Evolutionary conservation across 2,329 filamentous ascomycete species (phyloP).

Genomic region (Pseudocercospora eumusae): DNA sequence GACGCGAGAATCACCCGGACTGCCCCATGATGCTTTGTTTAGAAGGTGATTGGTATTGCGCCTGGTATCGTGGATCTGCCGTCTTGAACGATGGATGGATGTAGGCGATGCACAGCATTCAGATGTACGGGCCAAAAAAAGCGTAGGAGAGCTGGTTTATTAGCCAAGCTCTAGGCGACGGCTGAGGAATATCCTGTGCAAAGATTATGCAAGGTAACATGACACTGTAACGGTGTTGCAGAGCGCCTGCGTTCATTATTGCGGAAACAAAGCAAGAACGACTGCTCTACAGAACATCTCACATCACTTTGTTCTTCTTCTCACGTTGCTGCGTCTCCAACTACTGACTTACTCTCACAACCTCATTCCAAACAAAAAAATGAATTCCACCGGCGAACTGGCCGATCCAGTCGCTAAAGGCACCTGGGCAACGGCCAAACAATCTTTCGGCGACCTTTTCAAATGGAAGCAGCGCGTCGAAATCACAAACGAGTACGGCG

Average conservation of each 20-base stretch:
- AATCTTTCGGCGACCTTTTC: slow-evolving; percentile 66
- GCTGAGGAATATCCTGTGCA: slow-evolving; percentile 16
- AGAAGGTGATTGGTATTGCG: slow-evolving; percentile 1
- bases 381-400: slow-evolving; percentile 43
- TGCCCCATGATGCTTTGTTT: background rate
- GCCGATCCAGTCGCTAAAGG: slow-evolving; percentile 70
- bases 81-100: slow-evolving; percentile 9
- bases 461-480: slow-evolving; percentile 73
- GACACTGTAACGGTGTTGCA: background rate
- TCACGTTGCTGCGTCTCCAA: background rate
- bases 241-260: slow-evolving; percentile 1
- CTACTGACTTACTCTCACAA: background rate
- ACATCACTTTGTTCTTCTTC: background rate
- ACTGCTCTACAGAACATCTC: background rate
- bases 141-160: background rate
- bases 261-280: background rate
- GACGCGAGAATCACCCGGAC: slow-evolving; percentile 3
- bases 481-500: slow-evolving; percentile 64
- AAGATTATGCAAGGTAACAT: slow-evolving; percentile 14
- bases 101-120: background rate
- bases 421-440: slow-evolving; percentile 63
- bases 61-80: slow-evolving; percentile 5
- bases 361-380: slow-evolving; percentile 16
- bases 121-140: slow-evolving; percentile 7
- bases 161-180: slow-evolving; percentile 22